Conservation (phyloP, 306 rosid genomes). For the Trifolium pratense region DNA sequence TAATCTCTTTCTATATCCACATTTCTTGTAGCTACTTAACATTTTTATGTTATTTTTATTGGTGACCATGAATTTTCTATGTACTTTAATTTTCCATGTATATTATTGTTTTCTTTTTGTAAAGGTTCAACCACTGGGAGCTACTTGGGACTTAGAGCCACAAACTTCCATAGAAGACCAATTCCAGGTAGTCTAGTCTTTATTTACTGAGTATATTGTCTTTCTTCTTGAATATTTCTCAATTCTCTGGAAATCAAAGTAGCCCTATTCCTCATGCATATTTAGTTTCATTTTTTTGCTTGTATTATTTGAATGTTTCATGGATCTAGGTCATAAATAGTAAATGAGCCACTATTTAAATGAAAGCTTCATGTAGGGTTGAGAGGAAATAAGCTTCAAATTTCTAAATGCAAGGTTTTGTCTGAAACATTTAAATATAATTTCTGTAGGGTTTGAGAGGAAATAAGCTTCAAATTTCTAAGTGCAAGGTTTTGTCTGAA, state of each 20-base stretch:
- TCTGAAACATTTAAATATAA: conserved; percentile 11
- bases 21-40: conserved; percentile 14
- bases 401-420: conserved; percentile 39
- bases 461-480: conserved; percentile 42
- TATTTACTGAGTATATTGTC: conserved; percentile 19
- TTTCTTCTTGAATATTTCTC: conserved; percentile 20
- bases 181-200: conserved; percentile 44
- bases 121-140: conserved; percentile 54
- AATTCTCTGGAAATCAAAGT: conserved; percentile 7
- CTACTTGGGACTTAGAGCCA: conserved; percentile 48
- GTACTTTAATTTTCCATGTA: background rate
- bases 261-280: background rate
- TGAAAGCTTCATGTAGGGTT: conserved; percentile 44
- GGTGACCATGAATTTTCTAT: background rate
- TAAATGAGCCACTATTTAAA: background rate
- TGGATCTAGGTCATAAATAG: conserved; percentile 16
- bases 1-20: conserved; percentile 1
- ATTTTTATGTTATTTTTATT: conserved; percentile 1
- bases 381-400: conserved; percentile 43
- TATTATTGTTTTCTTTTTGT: conserved; percentile 27
- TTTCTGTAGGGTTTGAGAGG: conserved; percentile 51
- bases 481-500: conserved; percentile 41
- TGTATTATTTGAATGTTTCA: background rate
- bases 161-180: conserved; percentile 40
- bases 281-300: conserved; percentile 26